Evolutionary conservation across 345 rosid species (phyloP).

Genomic region (Gossypium thurberi): DNA sequence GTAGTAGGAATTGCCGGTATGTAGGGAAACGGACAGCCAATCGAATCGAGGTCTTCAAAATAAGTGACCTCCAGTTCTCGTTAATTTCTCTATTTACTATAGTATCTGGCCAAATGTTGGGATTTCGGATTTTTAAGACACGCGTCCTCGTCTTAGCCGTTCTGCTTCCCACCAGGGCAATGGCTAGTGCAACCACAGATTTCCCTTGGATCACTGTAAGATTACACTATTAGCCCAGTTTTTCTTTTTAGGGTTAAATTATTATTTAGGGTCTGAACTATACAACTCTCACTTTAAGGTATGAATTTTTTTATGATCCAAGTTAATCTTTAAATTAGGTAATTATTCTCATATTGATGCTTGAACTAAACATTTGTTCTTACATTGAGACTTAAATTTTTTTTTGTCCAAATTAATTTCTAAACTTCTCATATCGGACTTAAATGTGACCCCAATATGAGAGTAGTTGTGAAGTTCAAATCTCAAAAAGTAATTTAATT

Average conservation of each 20-base stretch:
- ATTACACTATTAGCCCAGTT: background rate
- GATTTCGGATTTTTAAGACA: background rate
- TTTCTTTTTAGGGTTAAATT: too few relatives aligned
- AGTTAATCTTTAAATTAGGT: too few relatives aligned
- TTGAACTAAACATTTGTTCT: too few relatives aligned
- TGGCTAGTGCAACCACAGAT: background rate
- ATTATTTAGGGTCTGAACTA: too few relatives aligned
- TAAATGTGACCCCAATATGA: too few relatives aligned
- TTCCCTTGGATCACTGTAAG: background rate
- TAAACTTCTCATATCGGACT: accelerated
- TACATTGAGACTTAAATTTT: too few relatives aligned
- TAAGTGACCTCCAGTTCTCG: background rate
- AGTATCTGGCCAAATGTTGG: conserved; percentile 10
- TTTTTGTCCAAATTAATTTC: too few relatives aligned
- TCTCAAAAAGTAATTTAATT: too few relatives aligned
- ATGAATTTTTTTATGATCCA: too few relatives aligned
- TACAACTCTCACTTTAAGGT: too few relatives aligned
- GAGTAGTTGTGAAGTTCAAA: too few relatives aligned
- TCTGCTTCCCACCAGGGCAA: background rate
- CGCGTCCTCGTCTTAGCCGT: background rate
- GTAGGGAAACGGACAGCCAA: conserved; percentile 15
- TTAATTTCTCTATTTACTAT: background rate
- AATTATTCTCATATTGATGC: accelerated
- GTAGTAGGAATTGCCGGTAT: background rate
- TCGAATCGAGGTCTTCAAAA: background rate